A percentile compares a stretch with the other conserved stretches of the same genome.
Evolutionary conservation across 140 eudicot species (phyloP).

Genomic region (Oenanthe javanica): DNA sequence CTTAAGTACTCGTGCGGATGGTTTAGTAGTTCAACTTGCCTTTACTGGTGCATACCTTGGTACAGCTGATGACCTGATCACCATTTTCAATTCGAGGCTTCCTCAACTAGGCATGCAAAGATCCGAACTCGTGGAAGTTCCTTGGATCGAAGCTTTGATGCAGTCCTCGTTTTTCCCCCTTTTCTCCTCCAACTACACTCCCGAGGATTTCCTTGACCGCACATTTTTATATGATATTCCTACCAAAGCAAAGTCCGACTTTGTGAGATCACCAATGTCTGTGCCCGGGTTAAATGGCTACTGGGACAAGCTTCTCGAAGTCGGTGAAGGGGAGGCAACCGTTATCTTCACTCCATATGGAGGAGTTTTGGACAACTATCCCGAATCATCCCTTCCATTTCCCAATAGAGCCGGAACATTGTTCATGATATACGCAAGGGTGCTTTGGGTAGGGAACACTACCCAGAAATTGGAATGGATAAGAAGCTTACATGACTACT

Average conservation of each 20-base stretch:
- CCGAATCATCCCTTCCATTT: background rate
- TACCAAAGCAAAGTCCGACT: background rate
- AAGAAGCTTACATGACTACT: background rate
- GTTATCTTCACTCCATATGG: background rate
- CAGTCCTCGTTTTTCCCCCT: background rate
- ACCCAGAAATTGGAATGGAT: background rate
- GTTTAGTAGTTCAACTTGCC: background rate
- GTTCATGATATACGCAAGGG: background rate
- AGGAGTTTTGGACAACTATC: background rate
- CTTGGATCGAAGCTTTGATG: background rate
- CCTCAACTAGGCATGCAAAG: background rate
- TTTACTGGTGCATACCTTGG: background rate
- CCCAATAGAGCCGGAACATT: background rate
- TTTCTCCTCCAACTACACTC: background rate
- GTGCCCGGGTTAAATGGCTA: background rate
- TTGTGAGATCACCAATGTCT: background rate
- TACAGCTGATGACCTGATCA: background rate
- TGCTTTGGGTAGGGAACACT: background rate
- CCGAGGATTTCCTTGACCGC: background rate
- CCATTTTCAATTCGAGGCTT: background rate
- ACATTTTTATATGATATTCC: background rate
- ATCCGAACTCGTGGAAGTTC: background rate
- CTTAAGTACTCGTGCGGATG: background rate
- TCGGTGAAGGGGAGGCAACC: background rate
- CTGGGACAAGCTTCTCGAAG: background rate